phyloP scores from a whole-genome alignment of 192 early-diverging fungal species.

The Lobosporangium transversale region DNA sequence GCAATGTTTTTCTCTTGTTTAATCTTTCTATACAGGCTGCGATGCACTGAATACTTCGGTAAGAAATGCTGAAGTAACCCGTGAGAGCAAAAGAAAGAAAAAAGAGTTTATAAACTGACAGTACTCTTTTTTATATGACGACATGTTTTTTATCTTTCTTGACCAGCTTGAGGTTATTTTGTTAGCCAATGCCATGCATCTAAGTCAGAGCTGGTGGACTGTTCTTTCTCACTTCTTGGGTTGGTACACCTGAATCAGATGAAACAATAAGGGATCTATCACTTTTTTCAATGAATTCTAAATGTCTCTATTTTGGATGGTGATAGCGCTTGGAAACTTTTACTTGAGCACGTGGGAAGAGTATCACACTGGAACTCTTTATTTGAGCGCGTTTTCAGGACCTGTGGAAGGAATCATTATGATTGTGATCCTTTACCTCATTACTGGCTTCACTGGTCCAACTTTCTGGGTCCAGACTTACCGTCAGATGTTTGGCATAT shows the following conservation, averaged over 20 bases:
- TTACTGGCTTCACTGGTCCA: conserved; percentile 66
- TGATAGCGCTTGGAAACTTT: conserved; percentile 80
- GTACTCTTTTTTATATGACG: background rate
- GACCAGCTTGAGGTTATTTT: conserved; percentile 47
- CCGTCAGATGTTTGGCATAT: conserved; percentile 29
- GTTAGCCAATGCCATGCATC: conserved; percentile 43
- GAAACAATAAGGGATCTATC: background rate
- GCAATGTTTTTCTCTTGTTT: no score
- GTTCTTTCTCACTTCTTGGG: conserved; percentile 47
- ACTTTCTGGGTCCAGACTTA: conserved; percentile 53
- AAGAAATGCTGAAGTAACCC: conserved; percentile 41
- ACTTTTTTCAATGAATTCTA: no score
- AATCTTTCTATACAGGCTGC: conserved; percentile 52
- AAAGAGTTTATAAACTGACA: background rate
- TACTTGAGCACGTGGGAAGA: conserved; percentile 96
- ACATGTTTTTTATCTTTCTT: background rate
- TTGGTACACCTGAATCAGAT: background rate
- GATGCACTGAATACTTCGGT: conserved; percentile 68
- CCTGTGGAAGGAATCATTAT: conserved; percentile 92
- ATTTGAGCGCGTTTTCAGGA: conserved; percentile 84
- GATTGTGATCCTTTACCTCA: conserved; percentile 67
- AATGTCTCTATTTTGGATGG: background rate
- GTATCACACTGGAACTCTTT: conserved; percentile 90
- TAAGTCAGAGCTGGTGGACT: conserved; percentile 52
- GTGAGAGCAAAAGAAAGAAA: background rate